phyloP scores from a whole-genome alignment of 345 rosid species.

The Brassica cretica region DNA sequence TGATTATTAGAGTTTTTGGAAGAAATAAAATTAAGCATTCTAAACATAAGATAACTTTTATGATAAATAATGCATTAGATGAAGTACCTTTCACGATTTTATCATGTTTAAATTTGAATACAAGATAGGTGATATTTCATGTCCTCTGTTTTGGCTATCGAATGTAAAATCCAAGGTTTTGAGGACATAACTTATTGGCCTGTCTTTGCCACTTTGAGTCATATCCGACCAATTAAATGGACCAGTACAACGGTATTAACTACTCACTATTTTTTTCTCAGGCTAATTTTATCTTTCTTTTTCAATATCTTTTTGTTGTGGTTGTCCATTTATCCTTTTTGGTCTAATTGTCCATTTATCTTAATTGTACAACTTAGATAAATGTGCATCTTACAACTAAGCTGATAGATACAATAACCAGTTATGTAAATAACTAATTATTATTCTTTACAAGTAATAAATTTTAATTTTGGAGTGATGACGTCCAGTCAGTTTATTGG shows the following conservation, averaged over 20 bases:
- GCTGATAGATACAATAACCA: neutral
- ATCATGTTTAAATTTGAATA: neutral
- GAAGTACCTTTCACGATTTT: neutral
- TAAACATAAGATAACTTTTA: too few relatives aligned
- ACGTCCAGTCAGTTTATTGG: neutral
- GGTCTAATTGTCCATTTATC: neutral
- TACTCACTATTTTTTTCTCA: slow-evolving; percentile 10
- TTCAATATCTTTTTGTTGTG: neutral
- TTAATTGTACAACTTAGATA: neutral
- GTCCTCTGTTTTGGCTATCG: neutral
- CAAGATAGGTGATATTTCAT: too few relatives aligned
- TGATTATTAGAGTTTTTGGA: neutral
- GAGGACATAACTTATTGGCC: slow-evolving; percentile 23
- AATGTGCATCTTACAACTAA: neutral
- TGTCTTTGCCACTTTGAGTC: slow-evolving; percentile 16
- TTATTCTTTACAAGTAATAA: neutral
- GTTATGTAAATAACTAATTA: neutral
- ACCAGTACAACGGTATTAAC: slow-evolving; percentile 41
- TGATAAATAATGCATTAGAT: neutral
- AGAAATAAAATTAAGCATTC: neutral
- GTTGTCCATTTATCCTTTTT: neutral
- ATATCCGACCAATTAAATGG: slow-evolving; percentile 22
- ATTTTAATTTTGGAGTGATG: neutral
- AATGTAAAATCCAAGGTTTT: slow-evolving; percentile 1
- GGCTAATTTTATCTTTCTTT: neutral